Conservation (phyloP, 768 basidiomycete genomes). For the Symmetrospora coprosmae region DNA sequence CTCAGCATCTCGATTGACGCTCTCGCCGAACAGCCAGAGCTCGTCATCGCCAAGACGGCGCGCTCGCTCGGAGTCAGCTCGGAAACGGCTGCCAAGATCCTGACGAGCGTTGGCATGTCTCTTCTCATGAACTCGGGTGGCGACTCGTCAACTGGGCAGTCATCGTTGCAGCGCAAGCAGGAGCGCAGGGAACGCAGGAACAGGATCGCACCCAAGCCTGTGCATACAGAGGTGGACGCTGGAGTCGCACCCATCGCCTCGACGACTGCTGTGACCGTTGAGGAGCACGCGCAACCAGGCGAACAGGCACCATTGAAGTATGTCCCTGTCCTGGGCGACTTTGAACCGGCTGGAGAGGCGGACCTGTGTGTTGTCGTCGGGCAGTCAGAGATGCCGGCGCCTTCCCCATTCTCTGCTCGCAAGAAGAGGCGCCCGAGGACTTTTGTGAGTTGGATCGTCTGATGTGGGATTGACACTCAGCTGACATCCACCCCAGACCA, state of each 20-base stretch:
- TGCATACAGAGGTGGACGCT: too few relatives aligned
- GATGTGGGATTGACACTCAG: background rate
- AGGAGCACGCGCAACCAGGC: too few relatives aligned
- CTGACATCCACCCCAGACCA: background rate
- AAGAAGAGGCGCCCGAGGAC: background rate
- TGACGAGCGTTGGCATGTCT: slow-evolving; percentile 20
- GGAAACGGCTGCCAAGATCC: slow-evolving; percentile 18
- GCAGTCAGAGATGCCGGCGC: background rate
- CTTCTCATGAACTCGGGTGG: slow-evolving; percentile 5
- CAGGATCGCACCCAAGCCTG: too few relatives aligned
- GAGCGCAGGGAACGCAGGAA: too few relatives aligned
- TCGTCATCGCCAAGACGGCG: slow-evolving; percentile 8
- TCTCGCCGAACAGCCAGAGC: slow-evolving; percentile 21
- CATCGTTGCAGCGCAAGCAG: too few relatives aligned
- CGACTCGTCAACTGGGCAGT: too few relatives aligned
- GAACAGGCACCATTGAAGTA: too few relatives aligned
- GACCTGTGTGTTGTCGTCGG: slow-evolving; percentile 19
- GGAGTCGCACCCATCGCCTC: too few relatives aligned
- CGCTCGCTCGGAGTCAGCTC: slow-evolving; percentile 4
- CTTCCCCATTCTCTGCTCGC: slow-evolving; percentile 15
- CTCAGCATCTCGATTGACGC: slow-evolving; percentile 16
- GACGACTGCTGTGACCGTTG: too few relatives aligned
- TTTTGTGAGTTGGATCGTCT: background rate
- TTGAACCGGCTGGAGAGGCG: slow-evolving; percentile 6
- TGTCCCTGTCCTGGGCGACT: slow-evolving; percentile 14